Base-by-base conservation (phyloP, 805 yeast genomes). In the Barnettozyma botsteinii region DNA sequence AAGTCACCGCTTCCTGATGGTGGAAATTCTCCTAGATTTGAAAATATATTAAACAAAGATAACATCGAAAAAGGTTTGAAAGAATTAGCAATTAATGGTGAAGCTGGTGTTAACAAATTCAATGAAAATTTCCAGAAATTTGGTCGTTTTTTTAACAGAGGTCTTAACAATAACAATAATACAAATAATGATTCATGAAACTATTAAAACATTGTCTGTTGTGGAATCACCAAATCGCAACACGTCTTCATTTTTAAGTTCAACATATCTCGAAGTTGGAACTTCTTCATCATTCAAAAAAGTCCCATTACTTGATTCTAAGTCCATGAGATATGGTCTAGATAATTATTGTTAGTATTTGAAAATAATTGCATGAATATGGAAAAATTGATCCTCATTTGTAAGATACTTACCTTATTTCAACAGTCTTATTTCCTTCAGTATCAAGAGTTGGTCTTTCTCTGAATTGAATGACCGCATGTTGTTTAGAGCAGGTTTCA, bases 41-140 rank as follows among this genome's bases (percentile, higher is more conserved):
- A 57, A 20, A 53, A 44, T 27, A 38, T 55, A 13, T 36, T 52
- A 20, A 60, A 65, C 34, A 52, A 57, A 29, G 60, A 55, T 19
- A 53, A 57, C 26, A 48, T 69, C 38, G 62, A 58, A 35, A 53
- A 55, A 40, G 57, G 59, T 33, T 59, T 69, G 56, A 61, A 61
- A 29, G 61, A 57, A 31, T 57, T 53, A 29, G 69, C 59, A 42
- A 65, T 59, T 46, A 70, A 75, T 43, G 72, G 81, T 26, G 87
- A 81, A 43, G 77, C 69, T 31, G 77, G 77, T 41, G 79, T 79
- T 20, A 80, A 66, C 56, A 79, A 74, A 50, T 55, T 82, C 40
- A 80, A 80, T 54, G 87, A 81, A 53, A 81, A 79, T 47, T 70
- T 80, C 45, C 48, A 50, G 24, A 48, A 43, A 31, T 70, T 82